phyloP scores from a whole-genome alignment of 1,284 basidiomycete genomes.

The Sparassis latifolia region DNA sequence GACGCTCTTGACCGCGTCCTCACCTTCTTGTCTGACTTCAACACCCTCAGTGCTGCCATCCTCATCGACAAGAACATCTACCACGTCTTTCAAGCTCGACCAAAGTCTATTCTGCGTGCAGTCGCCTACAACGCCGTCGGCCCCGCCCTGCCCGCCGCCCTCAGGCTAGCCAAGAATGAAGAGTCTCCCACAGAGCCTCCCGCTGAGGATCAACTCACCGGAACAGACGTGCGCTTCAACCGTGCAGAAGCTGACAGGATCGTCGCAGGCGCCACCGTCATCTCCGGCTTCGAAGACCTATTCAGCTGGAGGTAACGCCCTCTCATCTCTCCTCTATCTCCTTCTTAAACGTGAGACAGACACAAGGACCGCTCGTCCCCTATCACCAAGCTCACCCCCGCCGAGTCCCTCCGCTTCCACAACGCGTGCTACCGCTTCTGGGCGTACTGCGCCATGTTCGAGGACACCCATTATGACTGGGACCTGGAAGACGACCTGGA shows the following conservation, averaged over 20 bases:
- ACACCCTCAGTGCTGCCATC: slow-evolving; percentile 7
- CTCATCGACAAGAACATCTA: background rate
- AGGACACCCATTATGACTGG: too few species aligned
- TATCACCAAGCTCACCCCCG: slow-evolving; percentile 17
- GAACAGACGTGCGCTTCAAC: background rate
- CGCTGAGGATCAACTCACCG: background rate
- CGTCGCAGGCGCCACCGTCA: slow-evolving; percentile 14
- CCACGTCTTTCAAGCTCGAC: slow-evolving; percentile 25
- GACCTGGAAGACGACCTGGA: background rate
- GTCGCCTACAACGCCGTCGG: slow-evolving; percentile 31
- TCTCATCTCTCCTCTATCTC: background rate
- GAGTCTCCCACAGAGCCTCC: too few species aligned
- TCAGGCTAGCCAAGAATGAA: slow-evolving; percentile 16
- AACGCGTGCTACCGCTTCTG: slow-evolving; percentile 28
- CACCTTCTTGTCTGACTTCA: slow-evolving; percentile 3
- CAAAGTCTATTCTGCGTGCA: slow-evolving; percentile 14
- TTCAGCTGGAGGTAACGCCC: slow-evolving; percentile 31
- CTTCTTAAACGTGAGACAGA: slow-evolving; percentile 9
- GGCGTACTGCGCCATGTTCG: slow-evolving; percentile 10
- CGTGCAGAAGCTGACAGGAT: slow-evolving; percentile 6
- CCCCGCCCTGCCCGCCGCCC: slow-evolving; percentile 24
- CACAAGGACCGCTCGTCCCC: slow-evolving; percentile 26
- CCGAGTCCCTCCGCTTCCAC: slow-evolving; percentile 26
- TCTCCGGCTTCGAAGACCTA: slow-evolving; percentile 23
- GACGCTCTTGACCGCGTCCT: slow-evolving; percentile 13